Percentiles rank a stretch among this genome's conserved stretches.
Conservation (phyloP, 768 basidiomycete genomes). For the Suillus fuscotomentosus region DNA sequence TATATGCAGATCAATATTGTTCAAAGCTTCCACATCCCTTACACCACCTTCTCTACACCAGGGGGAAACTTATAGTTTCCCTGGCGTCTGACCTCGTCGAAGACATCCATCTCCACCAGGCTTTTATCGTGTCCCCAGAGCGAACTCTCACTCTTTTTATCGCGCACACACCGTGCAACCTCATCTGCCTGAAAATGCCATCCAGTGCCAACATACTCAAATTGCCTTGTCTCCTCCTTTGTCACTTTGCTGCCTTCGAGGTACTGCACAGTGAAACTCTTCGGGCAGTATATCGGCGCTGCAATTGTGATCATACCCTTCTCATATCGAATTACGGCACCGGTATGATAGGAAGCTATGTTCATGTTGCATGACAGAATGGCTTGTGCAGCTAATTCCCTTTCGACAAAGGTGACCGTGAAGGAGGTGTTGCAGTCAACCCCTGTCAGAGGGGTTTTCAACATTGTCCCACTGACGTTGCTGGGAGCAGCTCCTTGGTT, state of each 20-base stretch:
- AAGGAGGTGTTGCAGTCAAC: conserved; percentile 81
- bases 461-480: conserved; percentile 63
- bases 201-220: conserved; percentile 65
- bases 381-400: conserved; percentile 63
- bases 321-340: conserved; percentile 72
- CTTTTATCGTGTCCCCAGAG: conserved; percentile 82
- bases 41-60: conserved; percentile 51
- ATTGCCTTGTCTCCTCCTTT: conserved; percentile 56
- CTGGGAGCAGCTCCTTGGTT: conserved; percentile 62
- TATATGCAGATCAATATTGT: background rate
- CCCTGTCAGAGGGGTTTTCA: conserved; percentile 73
- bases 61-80: conserved; percentile 63
- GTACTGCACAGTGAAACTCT: conserved; percentile 64
- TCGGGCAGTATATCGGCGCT: conserved; percentile 65
- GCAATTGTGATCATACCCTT: conserved; percentile 65
- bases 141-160: conserved; percentile 70
- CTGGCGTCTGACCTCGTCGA: conserved; percentile 80
- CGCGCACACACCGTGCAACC: conserved; percentile 73
- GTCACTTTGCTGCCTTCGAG: conserved; percentile 47
- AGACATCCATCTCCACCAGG: conserved; percentile 76
- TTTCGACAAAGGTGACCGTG: conserved; percentile 58
- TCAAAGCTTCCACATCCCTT: background rate
- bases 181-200: conserved; percentile 91
- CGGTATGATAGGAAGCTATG: conserved; percentile 41
- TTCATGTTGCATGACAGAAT: conserved; percentile 70